Base-by-base conservation (phyloP, 768 basidiomycete genomes). In the Kwoniella europaea region DNA sequence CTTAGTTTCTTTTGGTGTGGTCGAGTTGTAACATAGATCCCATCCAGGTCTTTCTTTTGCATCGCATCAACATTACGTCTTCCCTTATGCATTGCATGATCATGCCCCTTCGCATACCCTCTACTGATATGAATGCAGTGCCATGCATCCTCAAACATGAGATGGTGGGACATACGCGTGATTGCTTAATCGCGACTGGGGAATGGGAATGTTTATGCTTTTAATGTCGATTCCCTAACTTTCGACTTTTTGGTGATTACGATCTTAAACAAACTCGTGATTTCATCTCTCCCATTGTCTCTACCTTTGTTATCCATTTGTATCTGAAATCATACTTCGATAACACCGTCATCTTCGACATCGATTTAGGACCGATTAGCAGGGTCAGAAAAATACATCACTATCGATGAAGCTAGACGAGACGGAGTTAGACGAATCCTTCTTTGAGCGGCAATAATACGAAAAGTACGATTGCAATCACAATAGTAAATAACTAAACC, bases 391-490 rank as follows among this genome's bases (percentile, higher is more conserved):
- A 50, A 50, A 18, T 50, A 50, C 12, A 50, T 50, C 46, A 18
- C 16, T 50, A 50, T 50, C 46, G 46, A 50, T 50, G 46, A 50
- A 35, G 35, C 35, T 35, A 9, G 35, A 35, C 35, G 35, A 9
- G 35, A 35, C 35, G 35, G 35, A 35, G 35, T 35, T 35, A 35
- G 46, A 50, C 46, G 46, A 58, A 27, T 27, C 24, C 22, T 13
- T 16, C 57, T 58, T 35, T 27, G 27, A 58, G 57, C 57, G 57
- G 57, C 57, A 58, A 58, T 13, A 20, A 27, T 35, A 35, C 35
- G 35, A 35, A 35, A 35, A 35, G 7, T 35, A 35, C 35, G 35
- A 35, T 35, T 35, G 7, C 35, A 35, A 13, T 24, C 7, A 58
- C 9, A 29, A 13, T 27, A 58, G 15, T 10, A 16, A 58, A 58